Percentiles rank a stretch among this genome's conserved stretches.
Conservation (phyloP, 2,329 filamentous ascomycete genomes). For the Cladophialophora carrionii region DNA sequence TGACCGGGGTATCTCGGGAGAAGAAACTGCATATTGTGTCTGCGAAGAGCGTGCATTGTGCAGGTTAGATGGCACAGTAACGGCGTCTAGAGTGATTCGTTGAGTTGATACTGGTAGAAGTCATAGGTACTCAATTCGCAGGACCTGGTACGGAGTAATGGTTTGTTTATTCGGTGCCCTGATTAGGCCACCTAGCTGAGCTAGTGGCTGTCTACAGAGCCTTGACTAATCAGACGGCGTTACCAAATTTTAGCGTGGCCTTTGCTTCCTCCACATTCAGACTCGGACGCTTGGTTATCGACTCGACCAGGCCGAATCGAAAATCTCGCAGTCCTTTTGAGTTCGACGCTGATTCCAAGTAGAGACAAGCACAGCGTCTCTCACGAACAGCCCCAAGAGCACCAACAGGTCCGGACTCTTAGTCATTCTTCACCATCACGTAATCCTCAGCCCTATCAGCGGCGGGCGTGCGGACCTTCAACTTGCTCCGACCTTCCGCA, state of each 20-base stretch:
- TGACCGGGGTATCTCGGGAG: too few species aligned
- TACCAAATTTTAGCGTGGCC: background rate
- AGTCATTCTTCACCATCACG: background rate
- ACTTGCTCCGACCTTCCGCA: conserved; percentile 5
- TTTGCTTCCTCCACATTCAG: background rate
- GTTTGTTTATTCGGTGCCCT: background rate
- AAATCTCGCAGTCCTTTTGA: background rate
- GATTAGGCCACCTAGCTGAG: background rate
- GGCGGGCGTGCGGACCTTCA: background rate
- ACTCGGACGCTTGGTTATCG: background rate
- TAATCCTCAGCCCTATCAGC: conserved; percentile 7
- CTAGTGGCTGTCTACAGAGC: background rate
- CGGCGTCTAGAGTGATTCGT: too few species aligned
- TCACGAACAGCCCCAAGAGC: background rate
- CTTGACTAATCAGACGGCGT: background rate
- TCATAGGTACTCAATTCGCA: too few species aligned
- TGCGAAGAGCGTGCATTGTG: too few species aligned
- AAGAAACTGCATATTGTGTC: too few species aligned
- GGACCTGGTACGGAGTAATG: too few species aligned
- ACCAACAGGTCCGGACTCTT: background rate
- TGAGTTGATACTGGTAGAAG: too few species aligned
- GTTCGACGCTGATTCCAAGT: background rate
- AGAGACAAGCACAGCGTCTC: background rate
- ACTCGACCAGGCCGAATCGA: background rate
- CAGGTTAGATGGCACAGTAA: too few species aligned